Evolutionary conservation across 208 protist genomes (phyloP).

Genomic region (Leishmania braziliensis): DNA sequence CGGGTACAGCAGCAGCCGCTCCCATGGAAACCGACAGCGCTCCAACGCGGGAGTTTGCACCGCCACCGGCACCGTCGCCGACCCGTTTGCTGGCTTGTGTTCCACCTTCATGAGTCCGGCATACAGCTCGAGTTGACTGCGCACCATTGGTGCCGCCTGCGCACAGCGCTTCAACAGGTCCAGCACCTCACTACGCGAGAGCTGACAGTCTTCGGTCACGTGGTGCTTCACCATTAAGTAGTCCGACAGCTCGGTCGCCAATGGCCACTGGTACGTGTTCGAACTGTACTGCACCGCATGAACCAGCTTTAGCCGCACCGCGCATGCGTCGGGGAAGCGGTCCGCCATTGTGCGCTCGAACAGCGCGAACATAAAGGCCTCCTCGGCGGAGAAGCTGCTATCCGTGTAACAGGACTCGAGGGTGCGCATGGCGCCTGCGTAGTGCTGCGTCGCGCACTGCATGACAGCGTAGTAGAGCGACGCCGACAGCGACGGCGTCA

Average conservation of each 20-base stretch:
- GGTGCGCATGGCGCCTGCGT: slow-evolving; percentile 77
- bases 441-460: slow-evolving; percentile 89
- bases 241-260: slow-evolving; percentile 65
- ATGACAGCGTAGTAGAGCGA: slow-evolving; percentile 93
- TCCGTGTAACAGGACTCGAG: slow-evolving; percentile 81
- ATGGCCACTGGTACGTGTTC: slow-evolving; percentile 71
- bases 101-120: slow-evolving; percentile 21
- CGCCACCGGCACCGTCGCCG: slow-evolving; percentile 15
- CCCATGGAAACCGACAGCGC: slow-evolving; percentile 67
- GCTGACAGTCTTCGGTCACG: slow-evolving; percentile 76
- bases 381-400: slow-evolving; percentile 59
- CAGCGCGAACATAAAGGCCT: slow-evolving; percentile 69
- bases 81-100: background rate
- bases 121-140: slow-evolving; percentile 61
- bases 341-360: slow-evolving; percentile 66
- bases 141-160: slow-evolving; percentile 46
- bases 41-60: slow-evolving; percentile 42
- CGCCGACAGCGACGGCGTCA: slow-evolving; percentile 84
- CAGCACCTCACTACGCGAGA: slow-evolving; percentile 52
- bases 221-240: slow-evolving; percentile 88
- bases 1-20: slow-evolving; percentile 51
- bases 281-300: slow-evolving; percentile 79
- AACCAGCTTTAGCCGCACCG: slow-evolving; percentile 87
- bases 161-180: slow-evolving; percentile 69
- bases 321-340: slow-evolving; percentile 80